These are phyloP conservation scores for Cyphellophora attinorum DNA, from an alignment of 2,329 filamentous ascomycete genomes.

Conservation along the genomic window DNA sequence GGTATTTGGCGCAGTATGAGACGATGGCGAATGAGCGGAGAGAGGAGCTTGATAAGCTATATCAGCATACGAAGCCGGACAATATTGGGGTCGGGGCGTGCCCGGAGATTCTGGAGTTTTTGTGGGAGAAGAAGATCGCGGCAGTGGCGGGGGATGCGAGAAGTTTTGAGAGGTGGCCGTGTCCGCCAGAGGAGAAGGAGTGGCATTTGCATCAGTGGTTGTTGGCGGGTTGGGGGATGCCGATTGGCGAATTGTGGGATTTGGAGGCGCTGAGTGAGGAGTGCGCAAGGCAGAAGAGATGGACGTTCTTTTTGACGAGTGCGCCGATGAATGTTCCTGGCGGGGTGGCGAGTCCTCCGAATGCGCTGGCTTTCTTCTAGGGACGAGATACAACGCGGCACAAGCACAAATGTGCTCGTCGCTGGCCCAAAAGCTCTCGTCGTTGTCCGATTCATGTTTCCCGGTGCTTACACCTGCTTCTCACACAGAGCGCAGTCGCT, in stretches of 20 bases:
- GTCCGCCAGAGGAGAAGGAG: no score
- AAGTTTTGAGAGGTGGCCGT: constrained; percentile 17
- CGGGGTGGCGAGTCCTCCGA: constrained; percentile 18
- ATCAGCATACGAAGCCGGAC: no score
- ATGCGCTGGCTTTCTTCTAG: constrained; percentile 18
- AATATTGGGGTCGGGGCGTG: constrained; percentile 7
- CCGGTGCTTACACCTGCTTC: no score
- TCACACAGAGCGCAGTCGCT: no score
- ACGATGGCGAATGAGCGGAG: constrained; percentile 11
- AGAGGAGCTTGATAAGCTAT: no score
- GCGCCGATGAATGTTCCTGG: constrained; percentile 17
- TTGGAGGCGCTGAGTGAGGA: constrained; percentile 28
- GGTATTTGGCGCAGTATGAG: constrained; percentile 19
- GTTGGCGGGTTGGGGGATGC: constrained; percentile 21
- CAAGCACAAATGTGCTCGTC: no score
- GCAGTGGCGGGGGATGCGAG: constrained; percentile 23
- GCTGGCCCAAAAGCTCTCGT: no score
- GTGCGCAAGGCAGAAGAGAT: constrained; percentile 25
- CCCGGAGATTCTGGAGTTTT: constrained; percentile 21
- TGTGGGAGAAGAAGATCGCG: constrained; percentile 23
- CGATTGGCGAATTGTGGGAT: constrained; percentile 24
- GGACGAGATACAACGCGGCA: no score
- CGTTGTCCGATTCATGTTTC: no score
- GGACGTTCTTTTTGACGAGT: constrained; percentile 40
- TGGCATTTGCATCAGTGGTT: constrained; percentile 15